Conservation (phyloP, 495 filamentous ascomycete genomes). For the Saxophila tyrrhenica region DNA sequence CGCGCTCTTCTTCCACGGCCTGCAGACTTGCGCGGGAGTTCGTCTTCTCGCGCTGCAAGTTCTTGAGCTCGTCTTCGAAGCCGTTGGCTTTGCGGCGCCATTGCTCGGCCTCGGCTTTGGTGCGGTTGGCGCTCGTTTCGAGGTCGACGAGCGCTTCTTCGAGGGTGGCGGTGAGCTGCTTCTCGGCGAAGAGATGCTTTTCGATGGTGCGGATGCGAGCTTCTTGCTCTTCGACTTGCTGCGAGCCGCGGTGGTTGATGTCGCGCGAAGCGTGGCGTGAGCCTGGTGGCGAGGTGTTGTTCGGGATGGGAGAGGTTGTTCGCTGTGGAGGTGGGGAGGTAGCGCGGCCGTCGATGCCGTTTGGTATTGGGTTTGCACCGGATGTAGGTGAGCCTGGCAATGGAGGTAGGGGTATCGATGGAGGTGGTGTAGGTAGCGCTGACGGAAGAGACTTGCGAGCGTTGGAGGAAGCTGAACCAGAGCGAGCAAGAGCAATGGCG, state of each 20-base stretch:
- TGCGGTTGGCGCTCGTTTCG: constrained; percentile 72
- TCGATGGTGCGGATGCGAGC: constrained; percentile 90
- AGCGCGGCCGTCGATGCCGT: constrained; percentile 14
- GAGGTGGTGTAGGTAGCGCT: constrained; percentile 81
- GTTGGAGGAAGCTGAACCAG: constrained; percentile 57
- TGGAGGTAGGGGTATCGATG: constrained; percentile 86
- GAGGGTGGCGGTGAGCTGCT: constrained; percentile 84
- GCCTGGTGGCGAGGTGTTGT: constrained; percentile 35
- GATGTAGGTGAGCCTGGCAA: constrained; percentile 39
- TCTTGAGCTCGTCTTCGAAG: constrained; percentile 67
- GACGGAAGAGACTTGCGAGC: constrained; percentile 79
- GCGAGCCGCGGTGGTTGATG: constrained; percentile 45
- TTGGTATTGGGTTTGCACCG: constrained; percentile 37
- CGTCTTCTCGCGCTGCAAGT: constrained; percentile 56
- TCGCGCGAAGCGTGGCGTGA: constrained; percentile 72
- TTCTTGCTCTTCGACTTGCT: constrained; percentile 86
- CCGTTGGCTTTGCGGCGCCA: constrained; percentile 74
- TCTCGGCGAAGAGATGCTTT: constrained; percentile 92
- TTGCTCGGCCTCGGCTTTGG: constrained; percentile 73
- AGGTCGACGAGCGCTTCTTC: constrained; percentile 93
- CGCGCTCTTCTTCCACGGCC: constrained; percentile 86
- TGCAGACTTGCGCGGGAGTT: constrained; percentile 74
- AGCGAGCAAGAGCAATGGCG: constrained; percentile 48
- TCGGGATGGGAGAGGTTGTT: constrained; percentile 31
- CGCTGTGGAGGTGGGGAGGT: constrained; percentile 21